phyloP scores from a whole-genome alignment of 2,329 filamentous ascomycete genomes.

The Colletotrichum scovillei region DNA sequence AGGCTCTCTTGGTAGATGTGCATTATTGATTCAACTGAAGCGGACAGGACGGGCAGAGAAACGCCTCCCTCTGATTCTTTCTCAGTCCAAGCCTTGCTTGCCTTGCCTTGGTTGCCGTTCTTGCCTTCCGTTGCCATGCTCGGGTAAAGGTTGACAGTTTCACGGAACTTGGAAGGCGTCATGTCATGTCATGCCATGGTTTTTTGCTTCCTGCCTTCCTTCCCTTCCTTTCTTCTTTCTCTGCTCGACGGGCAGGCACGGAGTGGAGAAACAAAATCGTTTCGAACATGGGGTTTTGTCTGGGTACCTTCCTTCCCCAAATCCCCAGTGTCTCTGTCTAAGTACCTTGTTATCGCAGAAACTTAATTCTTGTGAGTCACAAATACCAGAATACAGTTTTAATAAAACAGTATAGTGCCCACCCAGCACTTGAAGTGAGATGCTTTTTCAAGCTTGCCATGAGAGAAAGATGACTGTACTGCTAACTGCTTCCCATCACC shows the following conservation, averaged over 20 bases:
- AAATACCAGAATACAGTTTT: no score
- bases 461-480: no score
- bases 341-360: no score
- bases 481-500: not conserved
- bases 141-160: constrained; percentile 10
- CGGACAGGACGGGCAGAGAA: not conserved
- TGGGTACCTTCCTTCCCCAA: not conserved
- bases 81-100: not conserved
- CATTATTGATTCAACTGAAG: constrained; percentile 1
- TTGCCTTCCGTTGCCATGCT: not conserved
- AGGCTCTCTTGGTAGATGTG: not conserved
- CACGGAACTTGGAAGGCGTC: constrained; percentile 21
- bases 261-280: not conserved
- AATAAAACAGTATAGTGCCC: no score
- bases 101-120: not conserved
- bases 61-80: not conserved
- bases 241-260: not conserved
- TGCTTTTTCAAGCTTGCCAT: no score
- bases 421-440: no score
- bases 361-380: no score
- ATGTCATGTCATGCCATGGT: not conserved
- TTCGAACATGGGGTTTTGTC: not conserved
- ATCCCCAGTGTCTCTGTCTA: not conserved
- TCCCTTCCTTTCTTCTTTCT: constrained; percentile 2
- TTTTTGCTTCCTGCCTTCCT: not conserved